Base-by-base conservation (phyloP, 768 basidiomycete genomes). In the Suillus brevipes region DNA sequence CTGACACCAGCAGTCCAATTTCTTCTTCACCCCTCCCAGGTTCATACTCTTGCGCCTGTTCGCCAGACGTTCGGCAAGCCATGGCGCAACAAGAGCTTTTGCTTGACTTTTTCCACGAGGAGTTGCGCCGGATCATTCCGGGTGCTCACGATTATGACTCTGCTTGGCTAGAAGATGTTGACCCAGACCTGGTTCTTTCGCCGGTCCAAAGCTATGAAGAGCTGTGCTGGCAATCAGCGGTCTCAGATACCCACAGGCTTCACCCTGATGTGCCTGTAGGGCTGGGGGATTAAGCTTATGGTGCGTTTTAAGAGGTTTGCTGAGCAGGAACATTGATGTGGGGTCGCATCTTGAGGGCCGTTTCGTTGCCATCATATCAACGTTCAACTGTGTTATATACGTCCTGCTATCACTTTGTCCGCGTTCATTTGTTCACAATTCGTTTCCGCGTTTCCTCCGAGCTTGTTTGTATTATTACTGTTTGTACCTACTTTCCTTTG, bases 41-140 rank as follows among this genome's bases (percentile, higher is more conserved):
- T 5, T 60, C 62, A 45, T 74, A 67, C 23, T 69, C 69, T 47
- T 53, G 52, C 14, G 77, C 75, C 8, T 78, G 77, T 50, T 77
- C 77, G 14, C 69, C 58, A 34, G 77, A 77, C 40, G 71, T 77
- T 13, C 75, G 75, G 43, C 75, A 76, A 57, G 75, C 60, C 10
- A 75, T 77, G 25, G 71, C 72, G 1, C 75, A 77, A 56, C 75
- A 77, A 49, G 74, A 78, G 16, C 66, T 76, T 43, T 70, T 77
- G n/a, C 72, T 77, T 5, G 67, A 67, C n/a, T 50, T 78, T 23
- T 78, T 78, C 61, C 67, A 78, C 60, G 67, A 71, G 7, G 75
- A 77, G 43, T 62, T 77, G 28, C 70, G 65, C 23, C 68, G 77
- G 38, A 67, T 63, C 28, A 60, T 77, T 7, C 71, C 75, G 25